Base-by-base conservation (phyloP, 2,329 filamentous ascomycete genomes). In the Anisogramma anomala region DNA sequence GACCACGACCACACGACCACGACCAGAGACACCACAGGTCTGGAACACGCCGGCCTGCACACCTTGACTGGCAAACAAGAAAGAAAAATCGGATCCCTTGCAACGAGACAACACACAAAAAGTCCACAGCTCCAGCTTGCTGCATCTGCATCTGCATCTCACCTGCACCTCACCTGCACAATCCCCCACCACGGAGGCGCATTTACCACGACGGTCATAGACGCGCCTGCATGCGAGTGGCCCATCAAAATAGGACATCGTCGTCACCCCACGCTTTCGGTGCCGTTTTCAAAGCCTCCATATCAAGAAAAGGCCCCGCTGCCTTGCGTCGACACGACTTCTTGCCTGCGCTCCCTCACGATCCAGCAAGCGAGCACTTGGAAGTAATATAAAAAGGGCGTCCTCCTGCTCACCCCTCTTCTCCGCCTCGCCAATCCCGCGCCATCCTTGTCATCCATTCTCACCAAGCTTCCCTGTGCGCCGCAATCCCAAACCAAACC, bases 371-470 rank as follows among this genome's bases (percentile, higher is more conserved):
- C 45, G 44, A 45, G 41, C 33, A 20, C 22, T n/a, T n/a, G 13
- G n/a, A n/a, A n/a, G n/a, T n/a, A n/a, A n/a, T n/a, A n/a, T n/a
- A n/a, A n/a, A 17, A 17, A 26, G 36, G 47, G 46, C 50, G 43
- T 36, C 42, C 49, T 43, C 46, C 51, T 52, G 51, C 50, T 50
- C 50, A 52, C 39, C 47, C 52, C 48, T 49, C 45, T 49, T 52
- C 48, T 45, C 50, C 42, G 36, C 41, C 33, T 39, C 46, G 47
- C 49, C 50, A 53, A 52, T 55, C 52, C 50, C 46, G 43, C 48
- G 46, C 46, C 46, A 42, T 39, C 26, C 32, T 41, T 42, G 49
- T 28, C 36, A 36, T 48, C 41, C 45, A n/a, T 20, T 33, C 35
- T 22, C 22, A 27, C 10, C 28, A 42, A 42, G 41, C 46, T 35